Conservation (phyloP, 331 rosid genomes). For the Stylosanthes scabra region DNA sequence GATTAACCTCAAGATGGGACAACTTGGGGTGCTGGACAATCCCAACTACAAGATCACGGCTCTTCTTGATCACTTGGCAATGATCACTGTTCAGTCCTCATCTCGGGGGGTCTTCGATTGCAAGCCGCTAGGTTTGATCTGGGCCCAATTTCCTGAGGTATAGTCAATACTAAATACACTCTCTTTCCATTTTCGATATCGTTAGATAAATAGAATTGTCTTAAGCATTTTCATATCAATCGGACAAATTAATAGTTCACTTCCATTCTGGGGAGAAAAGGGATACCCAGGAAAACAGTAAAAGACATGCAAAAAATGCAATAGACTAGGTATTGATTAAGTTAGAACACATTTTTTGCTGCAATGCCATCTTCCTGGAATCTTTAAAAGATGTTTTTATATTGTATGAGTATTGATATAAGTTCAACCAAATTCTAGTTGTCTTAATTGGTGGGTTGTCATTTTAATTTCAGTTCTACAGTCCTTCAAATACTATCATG, state of each 20-base stretch:
- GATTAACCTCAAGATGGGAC: conserved; percentile 93
- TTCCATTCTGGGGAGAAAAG: background rate
- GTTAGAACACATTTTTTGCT: background rate
- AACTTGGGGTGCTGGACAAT: conserved; percentile 90
- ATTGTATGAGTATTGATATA: too few relatives aligned
- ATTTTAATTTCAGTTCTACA: conserved; percentile 71
- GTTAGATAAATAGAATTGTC: conserved; percentile 13
- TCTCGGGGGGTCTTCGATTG: conserved; percentile 94
- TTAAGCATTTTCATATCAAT: background rate
- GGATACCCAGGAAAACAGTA: background rate
- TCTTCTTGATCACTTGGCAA: conserved; percentile 86
- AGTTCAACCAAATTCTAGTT: conserved; percentile 6
- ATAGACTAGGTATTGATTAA: too few relatives aligned
- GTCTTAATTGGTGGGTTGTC: conserved; percentile 34
- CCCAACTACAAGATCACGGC: conserved; percentile 96
- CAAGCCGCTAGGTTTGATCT: conserved; percentile 95
- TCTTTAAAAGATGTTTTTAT: conserved; percentile 11
- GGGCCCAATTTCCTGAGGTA: conserved; percentile 97
- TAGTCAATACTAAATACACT: background rate
- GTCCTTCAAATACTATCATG: conserved; percentile 82
- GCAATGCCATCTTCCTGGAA: conserved; percentile 13
- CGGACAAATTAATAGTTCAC: background rate
- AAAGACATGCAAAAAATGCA: too few relatives aligned
- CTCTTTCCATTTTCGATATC: conserved; percentile 14
- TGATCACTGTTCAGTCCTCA: conserved; percentile 90